phyloP scores from a whole-genome alignment of 208 protist genomes.

The Crithidia fasciculata region DNA sequence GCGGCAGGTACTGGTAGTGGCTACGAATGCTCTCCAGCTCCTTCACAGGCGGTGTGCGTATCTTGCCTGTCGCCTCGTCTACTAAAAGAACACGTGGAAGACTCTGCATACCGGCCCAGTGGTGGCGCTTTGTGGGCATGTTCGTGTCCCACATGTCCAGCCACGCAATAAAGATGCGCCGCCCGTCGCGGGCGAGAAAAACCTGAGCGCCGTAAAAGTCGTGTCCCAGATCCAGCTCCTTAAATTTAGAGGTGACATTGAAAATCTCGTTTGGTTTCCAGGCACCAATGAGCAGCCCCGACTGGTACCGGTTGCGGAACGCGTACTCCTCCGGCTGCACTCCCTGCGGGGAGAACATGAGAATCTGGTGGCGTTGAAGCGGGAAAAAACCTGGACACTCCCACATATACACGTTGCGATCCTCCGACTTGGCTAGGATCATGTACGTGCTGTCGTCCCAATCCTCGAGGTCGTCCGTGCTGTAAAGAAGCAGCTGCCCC shows the following conservation, averaged over 20 bases:
- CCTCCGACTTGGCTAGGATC: constrained; percentile 55
- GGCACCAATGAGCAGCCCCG: constrained; percentile 41
- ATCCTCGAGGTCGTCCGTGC: constrained; percentile 67
- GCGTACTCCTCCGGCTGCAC: constrained; percentile 36
- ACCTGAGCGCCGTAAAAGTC: constrained; percentile 60
- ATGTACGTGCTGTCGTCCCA: constrained; percentile 73
- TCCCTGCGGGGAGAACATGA: constrained; percentile 51
- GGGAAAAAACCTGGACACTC: constrained; percentile 58
- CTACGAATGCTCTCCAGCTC: constrained; percentile 49
- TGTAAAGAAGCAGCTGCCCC: constrained; percentile 68
- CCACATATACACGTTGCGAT: constrained; percentile 68
- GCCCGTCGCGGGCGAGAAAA: constrained; percentile 41
- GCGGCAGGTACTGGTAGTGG: constrained; percentile 33
- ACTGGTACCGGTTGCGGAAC: constrained; percentile 50
- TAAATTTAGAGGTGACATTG: constrained; percentile 38
- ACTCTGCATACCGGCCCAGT: constrained; percentile 53
- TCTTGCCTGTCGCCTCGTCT: constrained; percentile 36
- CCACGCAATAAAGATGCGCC: constrained; percentile 57
- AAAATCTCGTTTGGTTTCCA: constrained; percentile 54
- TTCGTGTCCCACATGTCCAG: constrained; percentile 65
- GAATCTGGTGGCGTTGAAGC: constrained; percentile 30
- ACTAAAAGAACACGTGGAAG: constrained; percentile 50
- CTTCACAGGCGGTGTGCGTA: constrained; percentile 39
- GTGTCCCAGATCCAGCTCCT: constrained; percentile 48
- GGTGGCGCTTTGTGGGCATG: constrained; percentile 54